Evolutionary conservation across 768 basidiomycete genomes (phyloP), one percentile per base, ranked within the genome.

Genomic region (Mycena belliarum): DNA sequence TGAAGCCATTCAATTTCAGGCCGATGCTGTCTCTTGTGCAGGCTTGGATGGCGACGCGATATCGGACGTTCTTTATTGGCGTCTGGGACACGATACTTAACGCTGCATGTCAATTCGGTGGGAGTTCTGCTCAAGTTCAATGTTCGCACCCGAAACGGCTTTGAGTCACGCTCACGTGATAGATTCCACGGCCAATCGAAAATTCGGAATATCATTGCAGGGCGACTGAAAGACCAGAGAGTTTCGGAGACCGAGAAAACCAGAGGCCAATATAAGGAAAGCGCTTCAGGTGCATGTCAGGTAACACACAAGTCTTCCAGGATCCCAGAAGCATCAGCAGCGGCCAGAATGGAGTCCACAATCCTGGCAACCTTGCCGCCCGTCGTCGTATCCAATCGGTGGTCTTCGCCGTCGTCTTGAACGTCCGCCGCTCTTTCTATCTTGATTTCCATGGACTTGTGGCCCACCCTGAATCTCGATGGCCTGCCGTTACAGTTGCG

Each of bases 101-200:
- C 3, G 35, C 33, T 53, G 47, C 40, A 49, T 52, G 50, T 59
- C 38, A 53, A 49, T 53, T 35, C 32, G 52, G 57, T 59, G 57
- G 54, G 57, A 24, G 57, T 40, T 32, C 18, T 50, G 38, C n/a
- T 51, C 49, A 45, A 48, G 37, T 42, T 52, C 52, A 32, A 20
- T 26, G 14, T 25, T 35, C 43, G 43, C 11, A 8, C 29, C 53
- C n/a, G n/a, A n/a, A n/a, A n/a, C n/a, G n/a, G 24, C 9, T 4
- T 47, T 41, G 55, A 60, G 37, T 55, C 53, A 58, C 57, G 45
- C 4, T 4, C 45, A 58, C 57, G 57, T 58, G 41, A 56, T 12
- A 32, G 7, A 32, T 32, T 6, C 29, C 7, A 32, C 29, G 29
- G 7, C 29, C 29, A 12, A 32, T 6, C 29, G 29, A 12, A 6